Conservation (phyloP, 352 stramenopile genomes). For the Phytopythium aichiense region DNA sequence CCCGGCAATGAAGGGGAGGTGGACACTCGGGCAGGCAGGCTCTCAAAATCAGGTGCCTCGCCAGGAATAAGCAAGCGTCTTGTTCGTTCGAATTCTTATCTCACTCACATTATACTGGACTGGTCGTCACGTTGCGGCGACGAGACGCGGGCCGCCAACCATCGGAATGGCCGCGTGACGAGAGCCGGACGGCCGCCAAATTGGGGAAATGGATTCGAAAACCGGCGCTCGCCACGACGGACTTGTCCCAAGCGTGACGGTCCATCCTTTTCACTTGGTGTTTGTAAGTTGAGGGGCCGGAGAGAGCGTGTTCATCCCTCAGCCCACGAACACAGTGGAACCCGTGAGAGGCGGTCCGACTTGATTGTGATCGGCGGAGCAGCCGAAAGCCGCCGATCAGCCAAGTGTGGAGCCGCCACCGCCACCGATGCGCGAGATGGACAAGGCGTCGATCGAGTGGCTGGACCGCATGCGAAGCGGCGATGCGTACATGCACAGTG, state of each 20-base stretch:
- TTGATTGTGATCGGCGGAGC: conserved; percentile 8
- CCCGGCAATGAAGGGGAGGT: neutral
- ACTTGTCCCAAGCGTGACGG: conserved; percentile 6
- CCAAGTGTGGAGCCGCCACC: neutral
- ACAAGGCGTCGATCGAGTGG: no score
- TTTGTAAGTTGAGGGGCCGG: neutral
- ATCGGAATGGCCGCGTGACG: conserved; percentile 1
- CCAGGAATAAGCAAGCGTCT: neutral
- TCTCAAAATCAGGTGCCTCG: neutral
- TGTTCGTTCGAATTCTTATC: neutral
- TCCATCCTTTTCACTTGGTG: conserved; percentile 1
- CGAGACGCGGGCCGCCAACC: neutral
- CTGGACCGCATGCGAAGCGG: neutral
- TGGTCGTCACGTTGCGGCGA: neutral
- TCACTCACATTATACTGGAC: neutral
- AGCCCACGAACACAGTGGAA: neutral
- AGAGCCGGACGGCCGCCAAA: neutral
- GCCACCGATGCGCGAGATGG: no score
- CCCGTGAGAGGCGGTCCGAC: neutral
- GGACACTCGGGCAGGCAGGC: neutral
- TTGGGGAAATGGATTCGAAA: conserved; percentile 4
- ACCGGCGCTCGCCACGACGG: neutral
- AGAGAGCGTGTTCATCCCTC: neutral
- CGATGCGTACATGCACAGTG: no score
- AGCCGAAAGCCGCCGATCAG: neutral